Evolutionary conservation across 768 basidiomycete species (phyloP).

Genomic region (Sarcomyxa edulis): DNA sequence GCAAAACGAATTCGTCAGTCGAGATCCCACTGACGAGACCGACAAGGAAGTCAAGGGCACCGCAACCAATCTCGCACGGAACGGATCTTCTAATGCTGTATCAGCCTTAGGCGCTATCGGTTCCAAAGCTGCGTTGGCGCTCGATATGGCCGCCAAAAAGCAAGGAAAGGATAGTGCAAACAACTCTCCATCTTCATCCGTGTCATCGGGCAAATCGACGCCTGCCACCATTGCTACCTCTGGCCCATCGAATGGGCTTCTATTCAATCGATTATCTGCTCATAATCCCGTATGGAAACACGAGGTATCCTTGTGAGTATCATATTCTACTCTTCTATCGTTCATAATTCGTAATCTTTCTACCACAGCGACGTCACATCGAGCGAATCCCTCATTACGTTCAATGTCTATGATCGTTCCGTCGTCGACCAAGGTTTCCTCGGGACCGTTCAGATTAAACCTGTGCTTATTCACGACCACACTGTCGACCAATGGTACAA

Average conservation of each 20-base stretch:
- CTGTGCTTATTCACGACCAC: slow-evolving; percentile 85
- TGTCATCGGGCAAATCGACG: slow-evolving; percentile 28
- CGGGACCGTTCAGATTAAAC: slow-evolving; percentile 88
- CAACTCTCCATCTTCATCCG: slow-evolving; percentile 37
- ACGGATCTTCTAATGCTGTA: slow-evolving; percentile 56
- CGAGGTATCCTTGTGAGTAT: slow-evolving; percentile 93
- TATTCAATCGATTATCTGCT: slow-evolving; percentile 64
- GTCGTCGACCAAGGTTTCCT: slow-evolving; percentile 83
- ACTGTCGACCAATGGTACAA: slow-evolving; percentile 97
- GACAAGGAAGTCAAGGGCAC: slow-evolving; percentile 89
- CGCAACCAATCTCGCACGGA: slow-evolving; percentile 49
- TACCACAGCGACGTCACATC: slow-evolving; percentile 85
- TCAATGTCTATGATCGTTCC: slow-evolving; percentile 91
- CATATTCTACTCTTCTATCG: slow-evolving; percentile 4
- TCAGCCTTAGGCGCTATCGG: slow-evolving; percentile 63
- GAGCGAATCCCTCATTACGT: slow-evolving; percentile 72
- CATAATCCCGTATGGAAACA: slow-evolving; percentile 99
- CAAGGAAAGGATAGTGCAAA: slow-evolving; percentile 36
- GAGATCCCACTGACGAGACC: slow-evolving; percentile 80
- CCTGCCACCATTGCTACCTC: slow-evolving; percentile 17
- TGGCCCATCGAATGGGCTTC: slow-evolving; percentile 31
- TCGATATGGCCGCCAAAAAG: slow-evolving; percentile 24
- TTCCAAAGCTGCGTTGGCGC: slow-evolving; percentile 37
- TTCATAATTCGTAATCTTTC: slow-evolving; percentile 1
- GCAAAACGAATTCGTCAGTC: slow-evolving; percentile 95